These are phyloP conservation scores for Gyromitra esculenta DNA, from an alignment of 2,329 filamentous ascomycete species.

Conservation along the genomic window DNA sequence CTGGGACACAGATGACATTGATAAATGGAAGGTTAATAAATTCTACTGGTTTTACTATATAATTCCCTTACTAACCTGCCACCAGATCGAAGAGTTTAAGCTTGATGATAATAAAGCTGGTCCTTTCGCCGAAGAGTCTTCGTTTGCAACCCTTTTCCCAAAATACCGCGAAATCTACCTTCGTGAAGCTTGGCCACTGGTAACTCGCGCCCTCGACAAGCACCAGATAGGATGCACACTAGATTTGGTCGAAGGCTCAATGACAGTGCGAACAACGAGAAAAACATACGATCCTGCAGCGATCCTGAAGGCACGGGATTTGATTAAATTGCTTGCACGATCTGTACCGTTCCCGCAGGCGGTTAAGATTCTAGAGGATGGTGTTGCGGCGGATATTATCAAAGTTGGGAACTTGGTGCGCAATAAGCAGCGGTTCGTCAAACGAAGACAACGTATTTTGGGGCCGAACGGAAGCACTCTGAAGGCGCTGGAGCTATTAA, in stretches of 20 bases:
- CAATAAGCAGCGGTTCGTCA: constrained; percentile 95
- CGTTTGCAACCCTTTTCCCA: constrained; percentile 86
- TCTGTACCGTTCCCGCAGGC: constrained; percentile 93
- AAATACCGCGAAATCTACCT: constrained; percentile 97
- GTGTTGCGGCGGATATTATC: constrained; percentile 90
- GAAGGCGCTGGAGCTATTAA: constrained; percentile 92
- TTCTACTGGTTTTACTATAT: neutral
- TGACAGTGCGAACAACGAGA: constrained; percentile 94
- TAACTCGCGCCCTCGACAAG: constrained; percentile 88
- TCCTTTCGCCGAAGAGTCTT: constrained; percentile 90
- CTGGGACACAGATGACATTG: constrained; percentile 96
- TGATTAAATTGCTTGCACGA: constrained; percentile 90
- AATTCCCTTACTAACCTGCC: constrained; percentile 22
- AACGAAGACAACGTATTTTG: constrained; percentile 89
- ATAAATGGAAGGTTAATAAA: constrained; percentile 83
- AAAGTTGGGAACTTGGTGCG: constrained; percentile 90
- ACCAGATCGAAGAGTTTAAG: constrained; percentile 80
- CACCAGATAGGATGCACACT: constrained; percentile 88
- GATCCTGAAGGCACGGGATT: constrained; percentile 90
- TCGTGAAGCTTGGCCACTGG: constrained; percentile 89
- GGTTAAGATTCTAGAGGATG: constrained; percentile 92
- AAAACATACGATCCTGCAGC: constrained; percentile 92
- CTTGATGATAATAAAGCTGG: constrained; percentile 85
- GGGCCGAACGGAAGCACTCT: constrained; percentile 91
- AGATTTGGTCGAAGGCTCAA: constrained; percentile 92